A percentile compares a stretch with the other conserved stretches of the same genome.
These are phyloP conservation scores for Kwoniella shivajii DNA, from an alignment of 1,284 basidiomycete genomes.

Conservation along the genomic window DNA sequence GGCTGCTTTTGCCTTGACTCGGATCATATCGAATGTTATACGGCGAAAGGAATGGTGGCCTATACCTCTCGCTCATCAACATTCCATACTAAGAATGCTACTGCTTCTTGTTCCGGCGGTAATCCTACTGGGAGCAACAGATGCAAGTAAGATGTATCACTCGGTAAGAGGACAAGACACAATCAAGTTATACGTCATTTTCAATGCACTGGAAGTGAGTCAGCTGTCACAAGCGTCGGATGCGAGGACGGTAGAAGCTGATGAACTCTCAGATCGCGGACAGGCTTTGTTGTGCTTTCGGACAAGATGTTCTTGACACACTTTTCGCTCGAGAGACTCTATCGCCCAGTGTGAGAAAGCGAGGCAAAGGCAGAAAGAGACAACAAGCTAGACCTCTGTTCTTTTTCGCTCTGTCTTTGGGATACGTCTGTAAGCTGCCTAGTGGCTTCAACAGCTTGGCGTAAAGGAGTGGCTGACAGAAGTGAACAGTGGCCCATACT, in stretches of 20 bases:
- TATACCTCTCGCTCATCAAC: conserved; percentile 44
- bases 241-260: background rate
- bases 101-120: conserved; percentile 75
- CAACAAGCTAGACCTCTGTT: conserved; percentile 67
- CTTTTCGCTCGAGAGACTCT: conserved; percentile 91
- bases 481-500: conserved; percentile 72
- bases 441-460: background rate
- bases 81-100: conserved; percentile 69
- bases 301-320: conserved; percentile 95
- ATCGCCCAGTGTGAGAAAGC: conserved; percentile 53
- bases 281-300: conserved; percentile 91
- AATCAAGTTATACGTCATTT: conserved; percentile 98
- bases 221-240: background rate
- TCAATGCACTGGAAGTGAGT: conserved; percentile 89
- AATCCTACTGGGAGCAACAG: conserved; percentile 79
- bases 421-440: conserved; percentile 73
- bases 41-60: conserved; percentile 22
- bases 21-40: conserved; percentile 59
- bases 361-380: conserved; percentile 50
- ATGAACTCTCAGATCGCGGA: conserved; percentile 76
- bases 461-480: conserved; percentile 4
- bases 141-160: conserved; percentile 98
- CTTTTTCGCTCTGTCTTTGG: conserved; percentile 79
- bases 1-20: conserved; percentile 67
- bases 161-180: conserved; percentile 98